Evolutionary conservation across 2,329 filamentous ascomycete species (phyloP).

Genomic region (Aureobasidium uvarum): DNA sequence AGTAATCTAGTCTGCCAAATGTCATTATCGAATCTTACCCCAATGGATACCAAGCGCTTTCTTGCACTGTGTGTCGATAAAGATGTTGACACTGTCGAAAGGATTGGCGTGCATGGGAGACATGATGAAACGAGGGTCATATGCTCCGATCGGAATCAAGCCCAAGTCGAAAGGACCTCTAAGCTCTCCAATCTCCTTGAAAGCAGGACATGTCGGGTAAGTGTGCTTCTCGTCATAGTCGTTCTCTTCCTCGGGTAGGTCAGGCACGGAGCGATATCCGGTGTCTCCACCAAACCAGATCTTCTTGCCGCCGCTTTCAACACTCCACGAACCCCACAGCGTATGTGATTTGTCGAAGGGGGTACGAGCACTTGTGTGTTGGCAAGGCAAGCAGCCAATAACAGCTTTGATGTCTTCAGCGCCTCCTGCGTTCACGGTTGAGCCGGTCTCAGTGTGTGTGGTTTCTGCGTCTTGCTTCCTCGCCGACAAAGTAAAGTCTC

Average conservation of each 20-base stretch:
- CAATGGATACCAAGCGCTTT: constrained; percentile 85
- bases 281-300: constrained; percentile 86
- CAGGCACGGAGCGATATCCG: constrained; percentile 77
- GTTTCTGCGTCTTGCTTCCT: constrained; percentile 26
- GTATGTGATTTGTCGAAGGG: constrained; percentile 70
- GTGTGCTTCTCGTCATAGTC: constrained; percentile 69
- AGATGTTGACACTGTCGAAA: constrained; percentile 85
- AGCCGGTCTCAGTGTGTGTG: constrained; percentile 11
- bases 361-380: constrained; percentile 72
- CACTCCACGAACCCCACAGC: constrained; percentile 84
- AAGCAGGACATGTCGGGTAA: constrained; percentile 75
- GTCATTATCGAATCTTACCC: constrained; percentile 50
- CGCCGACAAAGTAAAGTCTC: constrained; percentile 63
- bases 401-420: constrained; percentile 61
- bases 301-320: constrained; percentile 70
- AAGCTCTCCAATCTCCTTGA: constrained; percentile 74
- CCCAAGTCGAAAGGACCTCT: constrained; percentile 88
- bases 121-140: constrained; percentile 70
- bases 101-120: constrained; percentile 83
- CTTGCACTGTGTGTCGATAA: constrained; percentile 75
- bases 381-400: constrained; percentile 77
- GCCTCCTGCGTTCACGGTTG: constrained; percentile 20
- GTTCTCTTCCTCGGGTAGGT: constrained; percentile 60
- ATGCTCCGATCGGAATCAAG: constrained; percentile 90
- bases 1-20: not conserved